Base-by-base conservation (phyloP, 2,329 filamentous ascomycete species). In the Daldinia eschscholtzii region DNA sequence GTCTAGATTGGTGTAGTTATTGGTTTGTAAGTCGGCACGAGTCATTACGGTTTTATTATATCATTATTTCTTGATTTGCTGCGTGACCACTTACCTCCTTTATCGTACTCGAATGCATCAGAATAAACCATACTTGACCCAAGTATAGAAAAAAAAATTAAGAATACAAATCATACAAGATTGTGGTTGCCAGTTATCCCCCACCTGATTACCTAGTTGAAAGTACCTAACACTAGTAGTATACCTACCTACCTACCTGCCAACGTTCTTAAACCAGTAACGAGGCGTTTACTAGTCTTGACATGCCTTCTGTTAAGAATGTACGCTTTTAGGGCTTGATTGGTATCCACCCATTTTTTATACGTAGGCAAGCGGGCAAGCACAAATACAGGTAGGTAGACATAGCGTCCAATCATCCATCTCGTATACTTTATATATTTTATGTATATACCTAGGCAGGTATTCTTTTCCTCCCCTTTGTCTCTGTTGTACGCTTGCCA, bases 51-150 rank as follows among this genome's bases (percentile, higher is more conserved):
- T 42, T 42, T 42, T 23, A 52, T 61, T 35, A 46, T 62, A 42
- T 46, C 41, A 61, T 50, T 5, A 30, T 28, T 50, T 30, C 15
- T 57, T 23, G 44, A 55, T 61, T 23, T 26, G 48, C 44, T 63
- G 30, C 50, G 58, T 57, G 50, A 55, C 37, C 20, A 52, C 18
- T 15, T 63, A n/a, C 52, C 44, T 62, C 37, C n/a, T 55, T 30
- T 55, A 55, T 55, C 48, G n/a, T 33, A 28, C 7, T 30, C 46
- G 28, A n/a, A 33, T 46, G 6, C 10, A n/a, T 10, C 9, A 20
- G 9, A 42, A n/a, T n/a, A 20, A 15, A 48, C 12, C 5, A 13
- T 15, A 23, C 7, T 46, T 50, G 12, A n/a, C 20, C 20, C 20
- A 23, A 50, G 6, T 28, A 6, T 28, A 23, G 10, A 18, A 10